Evolutionary conservation across 495 filamentous ascomycete genomes (phyloP).

Genomic region (Trichoderma asperelloides): DNA sequence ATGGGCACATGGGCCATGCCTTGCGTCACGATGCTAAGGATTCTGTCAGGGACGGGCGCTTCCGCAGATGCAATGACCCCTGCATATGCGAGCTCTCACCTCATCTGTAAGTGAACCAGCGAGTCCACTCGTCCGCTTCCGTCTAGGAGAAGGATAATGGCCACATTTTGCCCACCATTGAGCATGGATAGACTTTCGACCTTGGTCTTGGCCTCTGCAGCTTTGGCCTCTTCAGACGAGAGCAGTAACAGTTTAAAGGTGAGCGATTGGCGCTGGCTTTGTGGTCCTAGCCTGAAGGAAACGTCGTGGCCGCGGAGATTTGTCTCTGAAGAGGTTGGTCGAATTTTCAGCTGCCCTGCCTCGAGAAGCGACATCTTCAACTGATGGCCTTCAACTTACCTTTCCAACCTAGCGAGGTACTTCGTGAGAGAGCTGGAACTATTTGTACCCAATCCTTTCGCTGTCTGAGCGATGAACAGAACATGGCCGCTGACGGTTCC

Average conservation of each 20-base stretch:
- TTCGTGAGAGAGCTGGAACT: conserved; percentile 32
- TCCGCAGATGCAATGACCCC: neutral
- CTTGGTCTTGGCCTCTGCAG: conserved; percentile 22
- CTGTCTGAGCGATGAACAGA: conserved; percentile 48
- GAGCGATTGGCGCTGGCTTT: conserved; percentile 11
- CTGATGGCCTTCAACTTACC: conserved; percentile 26
- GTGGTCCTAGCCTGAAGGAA: conserved; percentile 30
- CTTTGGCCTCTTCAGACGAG: conserved; percentile 35
- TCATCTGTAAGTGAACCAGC: conserved; percentile 35
- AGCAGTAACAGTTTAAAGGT: conserved; percentile 45
- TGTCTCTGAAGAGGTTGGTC: conserved; percentile 28
- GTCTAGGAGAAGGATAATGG: conserved; percentile 47
- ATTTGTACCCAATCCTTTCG: conserved; percentile 42
- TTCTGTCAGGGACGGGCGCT: neutral
- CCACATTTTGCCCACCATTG: conserved; percentile 31
- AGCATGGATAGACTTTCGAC: conserved; percentile 42
- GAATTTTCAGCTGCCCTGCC: neutral
- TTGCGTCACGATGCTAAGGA: conserved; percentile 16
- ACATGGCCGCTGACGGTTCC: conserved; percentile 19
- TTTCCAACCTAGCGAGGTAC: conserved; percentile 31
- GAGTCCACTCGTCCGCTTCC: conserved; percentile 21
- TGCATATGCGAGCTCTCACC: conserved; percentile 21
- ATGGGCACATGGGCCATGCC: conserved; percentile 24
- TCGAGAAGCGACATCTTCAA: neutral
- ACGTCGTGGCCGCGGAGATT: conserved; percentile 45